Conservation (phyloP, 345 rosid species). For the Gossypium thurberi region DNA sequence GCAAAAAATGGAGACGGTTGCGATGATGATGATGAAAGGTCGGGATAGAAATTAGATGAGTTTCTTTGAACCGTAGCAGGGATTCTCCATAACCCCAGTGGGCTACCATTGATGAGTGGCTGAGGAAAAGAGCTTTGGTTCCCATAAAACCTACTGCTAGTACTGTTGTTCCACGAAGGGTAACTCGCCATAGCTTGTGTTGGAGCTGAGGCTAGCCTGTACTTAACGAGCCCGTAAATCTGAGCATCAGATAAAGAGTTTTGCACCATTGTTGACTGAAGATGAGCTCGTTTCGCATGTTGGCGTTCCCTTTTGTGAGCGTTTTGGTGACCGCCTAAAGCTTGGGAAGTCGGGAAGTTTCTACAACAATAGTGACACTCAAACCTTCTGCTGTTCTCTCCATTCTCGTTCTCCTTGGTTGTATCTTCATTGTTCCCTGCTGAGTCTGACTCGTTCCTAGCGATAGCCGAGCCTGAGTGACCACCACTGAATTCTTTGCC, state of each 20-base stretch:
- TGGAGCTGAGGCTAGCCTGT: slow-evolving; percentile 37
- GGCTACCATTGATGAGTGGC: slow-evolving; percentile 70
- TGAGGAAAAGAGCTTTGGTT: slow-evolving; percentile 34
- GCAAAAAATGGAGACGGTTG: slow-evolving; percentile 36
- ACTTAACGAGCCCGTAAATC: slow-evolving; percentile 48
- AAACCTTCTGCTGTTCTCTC: slow-evolving; percentile 56
- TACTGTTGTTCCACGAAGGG: slow-evolving; percentile 47
- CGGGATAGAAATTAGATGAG: slow-evolving; percentile 23
- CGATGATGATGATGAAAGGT: slow-evolving; percentile 25
- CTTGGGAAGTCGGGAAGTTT: slow-evolving; percentile 98
- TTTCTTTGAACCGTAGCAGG: slow-evolving; percentile 39
- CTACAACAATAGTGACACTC: slow-evolving; percentile 95
- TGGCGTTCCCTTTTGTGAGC: slow-evolving; percentile 99
- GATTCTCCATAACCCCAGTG: slow-evolving; percentile 65
- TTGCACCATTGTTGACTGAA: slow-evolving; percentile 62
- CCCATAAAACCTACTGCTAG: slow-evolving; percentile 46
- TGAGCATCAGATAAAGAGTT: slow-evolving; percentile 46
- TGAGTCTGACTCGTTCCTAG: slow-evolving; percentile 24
- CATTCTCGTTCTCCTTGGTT: slow-evolving; percentile 24
- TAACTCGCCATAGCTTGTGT: slow-evolving; percentile 24
- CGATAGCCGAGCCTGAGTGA: slow-evolving; percentile 3
- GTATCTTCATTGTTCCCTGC: slow-evolving; percentile 33
- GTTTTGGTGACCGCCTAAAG: slow-evolving; percentile 98
- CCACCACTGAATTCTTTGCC: slow-evolving; percentile 67
- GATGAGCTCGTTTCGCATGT: slow-evolving; percentile 77